Conservation (phyloP, 495 filamentous ascomycete genomes). For the Ramalina peruviana region DNA sequence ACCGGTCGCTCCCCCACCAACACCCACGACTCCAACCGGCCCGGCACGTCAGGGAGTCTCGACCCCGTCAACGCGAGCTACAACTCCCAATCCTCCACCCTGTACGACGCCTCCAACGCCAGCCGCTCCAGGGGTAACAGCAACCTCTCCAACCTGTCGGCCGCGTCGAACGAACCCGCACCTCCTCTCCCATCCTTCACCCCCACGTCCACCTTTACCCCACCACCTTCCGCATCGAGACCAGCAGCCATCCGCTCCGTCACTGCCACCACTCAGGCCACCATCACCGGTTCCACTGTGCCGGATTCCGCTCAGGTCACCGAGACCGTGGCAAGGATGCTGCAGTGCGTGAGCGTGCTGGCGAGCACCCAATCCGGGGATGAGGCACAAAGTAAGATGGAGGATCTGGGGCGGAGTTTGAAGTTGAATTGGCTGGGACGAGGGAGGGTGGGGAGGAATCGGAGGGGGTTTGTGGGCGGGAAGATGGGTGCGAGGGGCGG, state of each 20-base stretch:
- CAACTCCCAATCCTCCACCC: constrained; percentile 59
- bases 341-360: constrained; percentile 89
- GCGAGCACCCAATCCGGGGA: constrained; percentile 61
- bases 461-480: constrained; percentile 73
- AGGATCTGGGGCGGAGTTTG: constrained; percentile 66
- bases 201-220: constrained; percentile 23
- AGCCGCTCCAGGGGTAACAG: constrained; percentile 59
- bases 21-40: constrained; percentile 29
- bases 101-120: constrained; percentile 37
- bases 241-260: too few species aligned
- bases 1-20: constrained; percentile 5
- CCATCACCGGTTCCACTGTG: constrained; percentile 22
- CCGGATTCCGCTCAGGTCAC: constrained; percentile 72
- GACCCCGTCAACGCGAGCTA: constrained; percentile 54
- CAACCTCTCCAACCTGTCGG: constrained; percentile 48
- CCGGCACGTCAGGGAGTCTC: constrained; percentile 44
- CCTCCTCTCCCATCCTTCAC: constrained; percentile 39
- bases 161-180: constrained; percentile 1
- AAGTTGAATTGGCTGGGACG: constrained; percentile 95
- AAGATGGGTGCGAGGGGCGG: constrained; percentile 35
- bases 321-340: constrained; percentile 87
- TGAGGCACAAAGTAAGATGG: constrained; percentile 64
- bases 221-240: constrained; percentile 5
- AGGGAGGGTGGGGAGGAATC: constrained; percentile 76
- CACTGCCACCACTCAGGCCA: constrained; percentile 10